Percentiles rank a stretch among this genome's conserved stretches.
phyloP scores from a whole-genome alignment of 1,284 basidiomycete genomes.

The Xerocomus nothofagi region DNA sequence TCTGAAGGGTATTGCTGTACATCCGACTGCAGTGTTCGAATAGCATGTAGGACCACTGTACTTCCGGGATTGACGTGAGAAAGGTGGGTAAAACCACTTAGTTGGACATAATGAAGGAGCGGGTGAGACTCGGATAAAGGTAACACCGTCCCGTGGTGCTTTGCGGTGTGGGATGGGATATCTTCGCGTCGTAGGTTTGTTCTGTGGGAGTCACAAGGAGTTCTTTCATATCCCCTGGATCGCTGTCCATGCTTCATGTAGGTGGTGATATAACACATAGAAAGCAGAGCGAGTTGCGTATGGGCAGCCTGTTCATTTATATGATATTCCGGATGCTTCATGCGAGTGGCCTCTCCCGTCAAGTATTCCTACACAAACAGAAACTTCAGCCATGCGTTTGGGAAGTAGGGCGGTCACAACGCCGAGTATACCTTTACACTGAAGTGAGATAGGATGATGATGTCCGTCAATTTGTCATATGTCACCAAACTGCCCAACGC shows the following conservation, averaged over 20 bases:
- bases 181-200: not conserved
- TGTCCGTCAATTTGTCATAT: not conserved
- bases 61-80: not conserved
- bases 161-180: not conserved
- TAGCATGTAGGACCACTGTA: not conserved
- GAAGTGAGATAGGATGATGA: conserved; percentile 6
- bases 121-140: not conserved
- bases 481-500: conserved; percentile 8
- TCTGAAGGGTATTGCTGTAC: not conserved
- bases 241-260: not conserved
- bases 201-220: too few relatives aligned
- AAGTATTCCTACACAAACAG: not conserved
- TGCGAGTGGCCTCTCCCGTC: not conserved
- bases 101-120: not conserved
- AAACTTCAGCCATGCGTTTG: not conserved
- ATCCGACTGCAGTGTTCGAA: not conserved
- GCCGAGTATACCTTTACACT: conserved; percentile 3
- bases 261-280: not conserved
- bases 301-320: not conserved
- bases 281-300: not conserved
- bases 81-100: not conserved
- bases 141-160: not conserved
- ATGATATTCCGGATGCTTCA: not conserved
- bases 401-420: not conserved
- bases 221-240: not conserved